These are phyloP conservation scores for Linum trigynum DNA, from an alignment of 345 rosid species.

Conservation along the genomic window DNA sequence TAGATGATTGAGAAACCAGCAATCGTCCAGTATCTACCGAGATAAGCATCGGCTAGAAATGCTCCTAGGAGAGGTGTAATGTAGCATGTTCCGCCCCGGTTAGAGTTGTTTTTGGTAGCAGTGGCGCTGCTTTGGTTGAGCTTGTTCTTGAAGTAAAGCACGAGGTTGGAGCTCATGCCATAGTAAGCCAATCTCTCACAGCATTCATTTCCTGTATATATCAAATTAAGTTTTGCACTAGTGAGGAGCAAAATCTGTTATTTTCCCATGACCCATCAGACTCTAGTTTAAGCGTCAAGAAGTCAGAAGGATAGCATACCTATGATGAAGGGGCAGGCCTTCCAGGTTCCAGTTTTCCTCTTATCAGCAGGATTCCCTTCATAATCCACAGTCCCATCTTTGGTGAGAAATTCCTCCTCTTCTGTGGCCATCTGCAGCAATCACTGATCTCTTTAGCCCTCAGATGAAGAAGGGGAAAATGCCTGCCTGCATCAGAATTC, in stretches of 20 bases:
- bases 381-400: conserved; percentile 63
- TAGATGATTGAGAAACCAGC: conserved; percentile 57
- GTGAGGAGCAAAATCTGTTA: not conserved
- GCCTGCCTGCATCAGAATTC: not conserved
- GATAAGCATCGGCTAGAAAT: conserved; percentile 73
- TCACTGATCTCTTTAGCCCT: no score
- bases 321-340: conserved; percentile 70
- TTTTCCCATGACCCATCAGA: not conserved
- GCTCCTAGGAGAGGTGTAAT: conserved; percentile 81
- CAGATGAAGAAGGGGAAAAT: no score
- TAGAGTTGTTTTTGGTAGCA: conserved; percentile 50
- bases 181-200: conserved; percentile 69
- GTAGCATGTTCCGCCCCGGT: conserved; percentile 80
- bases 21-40: conserved; percentile 81
- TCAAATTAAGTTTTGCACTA: not conserved
- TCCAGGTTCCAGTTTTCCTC: conserved; percentile 63
- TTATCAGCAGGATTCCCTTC: conserved; percentile 51
- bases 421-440: conserved; percentile 15
- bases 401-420: conserved; percentile 39
- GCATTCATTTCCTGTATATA: conserved; percentile 44
- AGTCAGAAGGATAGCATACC: conserved; percentile 26
- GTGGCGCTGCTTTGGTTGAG: conserved; percentile 37
- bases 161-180: conserved; percentile 80
- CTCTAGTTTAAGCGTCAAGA: no score
- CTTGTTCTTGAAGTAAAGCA: conserved; percentile 45